A percentile compares a stretch with the other conserved stretches of the same genome.
phyloP scores from a whole-genome alignment of 768 basidiomycete genomes.

The Leucocoprinus sp. region DNA sequence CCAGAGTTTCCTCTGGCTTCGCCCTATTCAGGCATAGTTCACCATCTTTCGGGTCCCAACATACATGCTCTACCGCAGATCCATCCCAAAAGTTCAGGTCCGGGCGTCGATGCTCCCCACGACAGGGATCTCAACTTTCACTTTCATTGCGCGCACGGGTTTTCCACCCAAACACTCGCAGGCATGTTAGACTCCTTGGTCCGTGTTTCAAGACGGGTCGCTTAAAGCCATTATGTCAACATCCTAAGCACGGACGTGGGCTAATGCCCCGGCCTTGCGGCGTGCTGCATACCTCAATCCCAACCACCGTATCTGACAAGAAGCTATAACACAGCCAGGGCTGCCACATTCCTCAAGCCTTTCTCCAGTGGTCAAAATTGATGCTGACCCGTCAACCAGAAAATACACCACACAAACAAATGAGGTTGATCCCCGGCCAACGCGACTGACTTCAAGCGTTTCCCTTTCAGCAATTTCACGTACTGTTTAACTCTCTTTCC shows the following conservation, averaged over 20 bases:
- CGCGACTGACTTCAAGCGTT: slow-evolving; percentile 68
- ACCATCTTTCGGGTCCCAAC: slow-evolving; percentile 88
- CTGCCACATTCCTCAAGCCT: slow-evolving; percentile 53
- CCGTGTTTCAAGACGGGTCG: slow-evolving; percentile 81
- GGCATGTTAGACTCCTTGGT: slow-evolving; percentile 82
- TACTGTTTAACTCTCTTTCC: slow-evolving; percentile 76
- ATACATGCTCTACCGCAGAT: slow-evolving; percentile 75
- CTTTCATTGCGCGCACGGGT: slow-evolving; percentile 65
- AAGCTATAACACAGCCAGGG: slow-evolving; percentile 62
- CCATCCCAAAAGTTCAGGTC: slow-evolving; percentile 67
- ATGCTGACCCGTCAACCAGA: slow-evolving; percentile 56
- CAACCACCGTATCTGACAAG: slow-evolving; percentile 41
- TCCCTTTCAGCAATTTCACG: slow-evolving; percentile 78
- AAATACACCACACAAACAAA: slow-evolving; percentile 47
- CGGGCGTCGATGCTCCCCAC: slow-evolving; percentile 67
- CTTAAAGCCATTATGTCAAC: slow-evolving; percentile 74
- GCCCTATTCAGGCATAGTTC: slow-evolving; percentile 85
- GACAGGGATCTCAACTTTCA: slow-evolving; percentile 58
- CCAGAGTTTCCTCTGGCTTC: slow-evolving; percentile 96
- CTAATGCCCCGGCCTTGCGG: slow-evolving; percentile 43
- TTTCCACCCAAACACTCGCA: slow-evolving; percentile 74
- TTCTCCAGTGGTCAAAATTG: slow-evolving; percentile 56
- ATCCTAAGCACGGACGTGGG: slow-evolving; percentile 59
- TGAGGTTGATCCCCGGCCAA: slow-evolving; percentile 45
- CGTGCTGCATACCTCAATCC: slow-evolving; percentile 60